These are phyloP conservation scores for Microsporum audouinii DNA, from an alignment of 2,329 filamentous ascomycete species.

Conservation along the genomic window DNA sequence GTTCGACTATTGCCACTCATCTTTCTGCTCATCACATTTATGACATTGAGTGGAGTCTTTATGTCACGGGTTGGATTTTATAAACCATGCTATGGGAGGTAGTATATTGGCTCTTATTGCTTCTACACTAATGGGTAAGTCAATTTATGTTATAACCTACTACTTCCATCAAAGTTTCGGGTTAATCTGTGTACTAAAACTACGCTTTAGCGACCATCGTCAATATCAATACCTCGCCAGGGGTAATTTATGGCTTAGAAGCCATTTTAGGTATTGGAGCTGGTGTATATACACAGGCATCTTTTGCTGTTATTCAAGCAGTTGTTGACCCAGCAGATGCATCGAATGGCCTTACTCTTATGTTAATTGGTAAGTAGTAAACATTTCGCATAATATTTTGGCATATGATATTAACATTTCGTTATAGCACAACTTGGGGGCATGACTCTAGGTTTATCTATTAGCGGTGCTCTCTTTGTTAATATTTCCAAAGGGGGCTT, in stretches of 20 bases:
- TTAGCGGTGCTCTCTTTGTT: too few relatives aligned
- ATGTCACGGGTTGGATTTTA: constrained; percentile 19
- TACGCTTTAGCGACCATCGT: constrained; percentile 7
- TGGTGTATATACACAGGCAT: constrained; percentile 24
- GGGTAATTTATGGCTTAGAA: constrained; percentile 21
- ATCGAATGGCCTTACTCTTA: too few relatives aligned
- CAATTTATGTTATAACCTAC: constrained; percentile 14
- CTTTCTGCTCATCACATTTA: constrained; percentile 16
- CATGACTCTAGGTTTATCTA: not conserved
- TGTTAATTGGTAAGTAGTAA: not conserved
- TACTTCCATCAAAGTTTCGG: too few relatives aligned
- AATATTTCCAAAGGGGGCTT: too few relatives aligned
- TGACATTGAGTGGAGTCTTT: constrained; percentile 15
- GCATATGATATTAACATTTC: not conserved
- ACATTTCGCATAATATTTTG: not conserved
- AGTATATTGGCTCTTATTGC: constrained; percentile 19
- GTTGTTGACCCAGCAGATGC: constrained; percentile 21
- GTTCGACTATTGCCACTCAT: constrained; percentile 26
- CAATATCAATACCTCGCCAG: constrained; percentile 16
- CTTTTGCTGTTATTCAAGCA: constrained; percentile 30
- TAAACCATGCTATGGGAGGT: constrained; percentile 20
- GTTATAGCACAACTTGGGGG: not conserved
- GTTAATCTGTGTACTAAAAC: constrained; percentile 15
- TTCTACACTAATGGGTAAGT: constrained; percentile 16
- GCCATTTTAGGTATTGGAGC: constrained; percentile 34